These are phyloP conservation scores for Taiozyma onychis DNA, from an alignment of 1,139 yeast species.

Conservation along the genomic window DNA sequence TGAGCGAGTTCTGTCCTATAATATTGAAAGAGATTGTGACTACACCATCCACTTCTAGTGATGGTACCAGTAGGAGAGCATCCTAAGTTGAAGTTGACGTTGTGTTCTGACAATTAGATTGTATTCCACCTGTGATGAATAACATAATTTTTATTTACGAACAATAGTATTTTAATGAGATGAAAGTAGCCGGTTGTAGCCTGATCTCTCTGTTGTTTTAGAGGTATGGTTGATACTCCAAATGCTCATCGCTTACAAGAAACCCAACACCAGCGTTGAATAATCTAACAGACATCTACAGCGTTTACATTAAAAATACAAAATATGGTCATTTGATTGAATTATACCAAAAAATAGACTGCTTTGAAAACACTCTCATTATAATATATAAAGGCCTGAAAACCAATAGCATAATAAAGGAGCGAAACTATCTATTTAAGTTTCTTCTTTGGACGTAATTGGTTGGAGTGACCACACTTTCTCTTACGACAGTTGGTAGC, in stretches of 20 bases:
- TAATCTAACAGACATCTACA: neutral
- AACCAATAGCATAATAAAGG: conserved; percentile 3
- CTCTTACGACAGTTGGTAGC: conserved; percentile 99
- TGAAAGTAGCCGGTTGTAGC: neutral
- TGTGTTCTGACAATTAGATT: neutral
- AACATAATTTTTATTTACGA: neutral
- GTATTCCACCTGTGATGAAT: neutral
- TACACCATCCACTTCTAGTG: conserved; percentile 1
- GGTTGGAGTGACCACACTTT: conserved; percentile 99
- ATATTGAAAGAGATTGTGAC: neutral
- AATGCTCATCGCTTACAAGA: too few relatives aligned
- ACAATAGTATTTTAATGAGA: neutral
- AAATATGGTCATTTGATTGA: conserved; percentile 8
- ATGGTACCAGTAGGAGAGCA: neutral
- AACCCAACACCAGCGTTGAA: too few relatives aligned
- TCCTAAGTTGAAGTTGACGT: neutral
- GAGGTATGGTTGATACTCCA: too few relatives aligned
- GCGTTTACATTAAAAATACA: neutral
- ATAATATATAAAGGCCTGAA: neutral
- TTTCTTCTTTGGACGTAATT: conserved; percentile 99
- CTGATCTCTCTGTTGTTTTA: too few relatives aligned
- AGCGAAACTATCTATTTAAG: conserved; percentile 68
- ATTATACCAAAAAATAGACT: conserved; percentile 3
- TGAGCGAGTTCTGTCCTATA: conserved; percentile 31
- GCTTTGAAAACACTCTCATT: conserved; percentile 1